Percentiles rank a stretch among this genome's conserved stretches.
Conservation (phyloP, 2,329 filamentous ascomycete genomes). For the Lecanoromycetidae sp. region DNA sequence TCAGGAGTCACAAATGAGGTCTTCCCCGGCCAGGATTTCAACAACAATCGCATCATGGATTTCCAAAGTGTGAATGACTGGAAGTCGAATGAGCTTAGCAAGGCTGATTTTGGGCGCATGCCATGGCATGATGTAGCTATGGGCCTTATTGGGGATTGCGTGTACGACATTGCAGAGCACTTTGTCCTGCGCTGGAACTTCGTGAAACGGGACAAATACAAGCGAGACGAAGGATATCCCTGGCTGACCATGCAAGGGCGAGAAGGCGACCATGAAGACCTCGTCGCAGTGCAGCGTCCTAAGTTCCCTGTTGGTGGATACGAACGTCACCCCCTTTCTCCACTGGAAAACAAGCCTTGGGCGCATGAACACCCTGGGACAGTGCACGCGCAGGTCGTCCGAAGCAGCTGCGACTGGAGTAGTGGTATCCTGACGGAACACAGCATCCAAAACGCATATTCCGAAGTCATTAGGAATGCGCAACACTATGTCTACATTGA, state of each 20-base stretch:
- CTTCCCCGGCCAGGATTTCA: conserved; percentile 94
- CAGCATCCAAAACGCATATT: conserved; percentile 79
- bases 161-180: conserved; percentile 91
- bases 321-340: conserved; percentile 62
- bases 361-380: conserved; percentile 51
- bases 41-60: conserved; percentile 94
- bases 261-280: conserved; percentile 65
- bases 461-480: conserved; percentile 71
- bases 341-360: conserved; percentile 52
- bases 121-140: conserved; percentile 96
- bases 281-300: conserved; percentile 78
- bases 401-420: conserved; percentile 87
- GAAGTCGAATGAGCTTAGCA: conserved; percentile 85
- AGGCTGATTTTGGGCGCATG: conserved; percentile 87
- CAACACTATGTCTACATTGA: conserved; percentile 95
- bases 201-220: conserved; percentile 94
- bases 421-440: conserved; percentile 77
- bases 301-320: conserved; percentile 85
- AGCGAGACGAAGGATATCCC: conserved; percentile 69
- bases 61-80: conserved; percentile 84
- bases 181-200: conserved; percentile 96
- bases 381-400: conserved; percentile 71
- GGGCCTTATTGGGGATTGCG: conserved; percentile 76
- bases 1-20: conserved; percentile 69
- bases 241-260: conserved; percentile 74